A percentile compares a stretch with the other conserved stretches of the same genome.
Evolutionary conservation across 768 basidiomycete species (phyloP).

Genomic region (Tephrocybe sp.): DNA sequence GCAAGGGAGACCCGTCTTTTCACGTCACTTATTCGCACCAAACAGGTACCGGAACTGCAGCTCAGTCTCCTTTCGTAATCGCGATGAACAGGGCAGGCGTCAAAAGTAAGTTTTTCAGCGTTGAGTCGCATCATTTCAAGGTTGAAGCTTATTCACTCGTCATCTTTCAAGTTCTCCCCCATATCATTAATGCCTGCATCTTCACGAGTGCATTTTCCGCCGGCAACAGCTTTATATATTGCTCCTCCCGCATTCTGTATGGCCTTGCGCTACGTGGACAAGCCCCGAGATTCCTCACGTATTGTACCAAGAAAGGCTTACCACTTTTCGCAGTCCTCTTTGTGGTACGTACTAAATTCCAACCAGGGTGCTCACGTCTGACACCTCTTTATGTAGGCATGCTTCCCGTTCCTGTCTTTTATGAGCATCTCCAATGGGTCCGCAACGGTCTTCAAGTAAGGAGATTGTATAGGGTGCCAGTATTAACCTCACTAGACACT

Average conservation of each 20-base stretch:
- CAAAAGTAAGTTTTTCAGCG: slow-evolving; percentile 39
- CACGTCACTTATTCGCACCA: neutral
- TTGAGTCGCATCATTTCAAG: neutral
- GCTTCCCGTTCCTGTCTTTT: slow-evolving; percentile 54
- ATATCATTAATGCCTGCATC: slow-evolving; percentile 72
- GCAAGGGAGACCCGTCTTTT: neutral
- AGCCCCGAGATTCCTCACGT: slow-evolving; percentile 41
- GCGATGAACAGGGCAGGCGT: slow-evolving; percentile 74
- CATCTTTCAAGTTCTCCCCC: slow-evolving; percentile 46
- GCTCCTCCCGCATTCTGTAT: slow-evolving; percentile 49
- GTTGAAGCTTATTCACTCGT: no score
- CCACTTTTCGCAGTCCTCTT: slow-evolving; percentile 41
- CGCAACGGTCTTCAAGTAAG: slow-evolving; percentile 56
- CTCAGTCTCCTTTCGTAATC: slow-evolving; percentile 82
- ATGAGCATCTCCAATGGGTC: slow-evolving; percentile 63
- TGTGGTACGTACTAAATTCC: slow-evolving; percentile 24
- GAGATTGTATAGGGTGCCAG: neutral
- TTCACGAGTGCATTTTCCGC: slow-evolving; percentile 76
- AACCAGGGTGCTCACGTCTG: neutral
- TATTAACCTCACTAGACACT: neutral
- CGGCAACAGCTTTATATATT: slow-evolving; percentile 66
- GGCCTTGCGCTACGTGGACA: slow-evolving; percentile 54
- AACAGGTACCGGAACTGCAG: slow-evolving; percentile 59
- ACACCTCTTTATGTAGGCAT: slow-evolving; percentile 25
- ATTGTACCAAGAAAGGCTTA: slow-evolving; percentile 48